Conservation (phyloP, 371 early-diverging fungal species). For the Funneliformis caledonium region DNA sequence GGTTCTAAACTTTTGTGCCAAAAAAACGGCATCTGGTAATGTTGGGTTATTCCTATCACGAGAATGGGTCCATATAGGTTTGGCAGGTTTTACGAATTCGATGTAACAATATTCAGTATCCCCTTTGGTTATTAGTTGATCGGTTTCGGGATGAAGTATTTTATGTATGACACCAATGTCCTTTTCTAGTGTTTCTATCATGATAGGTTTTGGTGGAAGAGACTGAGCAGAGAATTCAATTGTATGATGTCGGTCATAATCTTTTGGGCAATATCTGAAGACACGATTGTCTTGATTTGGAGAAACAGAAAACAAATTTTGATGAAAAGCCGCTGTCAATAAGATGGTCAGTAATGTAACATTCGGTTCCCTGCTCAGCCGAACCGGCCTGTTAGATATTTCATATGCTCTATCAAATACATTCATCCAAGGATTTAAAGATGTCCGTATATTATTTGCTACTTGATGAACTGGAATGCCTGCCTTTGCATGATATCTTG, state of each 20-base stretch:
- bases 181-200: conserved; percentile 20
- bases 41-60: not conserved
- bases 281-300: not conserved
- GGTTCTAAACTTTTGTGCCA: conserved; percentile 23
- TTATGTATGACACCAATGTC: conserved; percentile 30
- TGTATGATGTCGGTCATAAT: conserved; percentile 28
- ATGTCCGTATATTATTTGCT: not conserved
- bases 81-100: conserved; percentile 35
- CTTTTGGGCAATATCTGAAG: conserved; percentile 12
- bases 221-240: conserved; percentile 25
- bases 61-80: conserved; percentile 32
- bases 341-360: conserved; percentile 13
- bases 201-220: conserved; percentile 4
- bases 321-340: conserved; percentile 32
- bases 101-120: conserved; percentile 27
- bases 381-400: not conserved
- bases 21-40: conserved; percentile 31
- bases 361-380: conserved; percentile 15
- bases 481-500: not conserved
- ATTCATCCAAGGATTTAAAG: conserved; percentile 29
- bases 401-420: conserved; percentile 28
- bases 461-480: not conserved
- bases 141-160: conserved; percentile 27
- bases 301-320: conserved; percentile 16
- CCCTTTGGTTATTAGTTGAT: not conserved